Conservation (phyloP, 176 grass and related monocot genomes). For the Phoenix roebelenii region DNA sequence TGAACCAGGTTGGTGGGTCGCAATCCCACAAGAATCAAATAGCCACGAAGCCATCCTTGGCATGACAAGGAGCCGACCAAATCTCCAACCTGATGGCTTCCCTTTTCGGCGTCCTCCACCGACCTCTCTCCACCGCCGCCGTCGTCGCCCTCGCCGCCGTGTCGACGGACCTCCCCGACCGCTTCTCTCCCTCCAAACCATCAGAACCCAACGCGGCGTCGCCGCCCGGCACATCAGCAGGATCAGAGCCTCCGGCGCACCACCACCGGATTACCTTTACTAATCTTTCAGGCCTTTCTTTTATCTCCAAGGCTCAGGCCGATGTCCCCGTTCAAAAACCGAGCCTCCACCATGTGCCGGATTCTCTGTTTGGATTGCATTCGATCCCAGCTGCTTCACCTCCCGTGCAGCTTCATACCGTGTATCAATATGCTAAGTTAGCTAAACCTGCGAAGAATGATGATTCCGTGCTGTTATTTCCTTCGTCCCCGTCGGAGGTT, state of each 20-base stretch:
- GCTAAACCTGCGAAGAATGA: constrained; percentile 12
- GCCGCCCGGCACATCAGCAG: not conserved
- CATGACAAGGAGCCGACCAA: too few species aligned
- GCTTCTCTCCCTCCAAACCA: constrained; percentile 29
- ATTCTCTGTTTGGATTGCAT: not conserved
- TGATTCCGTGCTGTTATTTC: constrained; percentile 1
- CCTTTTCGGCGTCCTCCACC: constrained; percentile 43
- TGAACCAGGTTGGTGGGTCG: too few species aligned
- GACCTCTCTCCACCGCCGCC: constrained; percentile 70
- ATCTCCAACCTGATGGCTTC: constrained; percentile 38
- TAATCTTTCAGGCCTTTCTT: constrained; percentile 9
- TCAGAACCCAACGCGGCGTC: not conserved
- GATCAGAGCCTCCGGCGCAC: not conserved
- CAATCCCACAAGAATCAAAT: too few species aligned
- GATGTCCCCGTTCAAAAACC: not conserved
- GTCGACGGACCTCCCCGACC: constrained; percentile 27
- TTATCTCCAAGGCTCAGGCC: not conserved
- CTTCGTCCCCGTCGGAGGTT: constrained; percentile 41
- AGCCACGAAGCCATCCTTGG: too few species aligned
- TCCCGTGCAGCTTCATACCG: constrained; percentile 33
- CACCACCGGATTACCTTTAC: not conserved
- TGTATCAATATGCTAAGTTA: constrained; percentile 67
- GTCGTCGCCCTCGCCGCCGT: constrained; percentile 51
- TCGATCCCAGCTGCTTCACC: constrained; percentile 32
- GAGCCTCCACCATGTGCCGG: not conserved